These are phyloP conservation scores for Mycosarcoma maydis DNA, from an alignment of 1,284 basidiomycete species.

Conservation along the genomic window DNA sequence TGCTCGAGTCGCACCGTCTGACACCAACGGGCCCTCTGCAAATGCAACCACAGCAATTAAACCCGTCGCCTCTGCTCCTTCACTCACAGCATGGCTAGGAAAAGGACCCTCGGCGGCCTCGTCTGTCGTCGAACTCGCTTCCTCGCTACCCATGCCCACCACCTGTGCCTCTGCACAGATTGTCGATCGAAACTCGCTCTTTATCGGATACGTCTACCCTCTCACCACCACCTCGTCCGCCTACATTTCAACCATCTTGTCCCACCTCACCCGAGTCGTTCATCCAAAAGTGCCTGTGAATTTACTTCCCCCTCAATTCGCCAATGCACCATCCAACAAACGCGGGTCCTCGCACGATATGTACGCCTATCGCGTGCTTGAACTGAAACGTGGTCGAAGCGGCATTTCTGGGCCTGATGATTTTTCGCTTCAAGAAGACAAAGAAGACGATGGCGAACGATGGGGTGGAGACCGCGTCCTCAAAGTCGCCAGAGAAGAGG, in stretches of 20 bases:
- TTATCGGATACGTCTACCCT: slow-evolving; percentile 64
- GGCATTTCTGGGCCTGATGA: slow-evolving; percentile 61
- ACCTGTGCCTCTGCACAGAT: slow-evolving; percentile 52
- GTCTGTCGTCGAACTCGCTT: slow-evolving; percentile 32
- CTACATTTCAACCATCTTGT: slow-evolving; percentile 46
- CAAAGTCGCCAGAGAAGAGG: slow-evolving; percentile 50
- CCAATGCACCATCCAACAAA: slow-evolving; percentile 41
- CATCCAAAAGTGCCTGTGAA: slow-evolving; percentile 55
- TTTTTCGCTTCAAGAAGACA: slow-evolving; percentile 56
- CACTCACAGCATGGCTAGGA: slow-evolving; percentile 52
- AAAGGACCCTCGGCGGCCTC: slow-evolving; percentile 41
- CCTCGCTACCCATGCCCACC: slow-evolving; percentile 49
- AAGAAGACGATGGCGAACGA: slow-evolving; percentile 64
- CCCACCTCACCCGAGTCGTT: slow-evolving; percentile 57
- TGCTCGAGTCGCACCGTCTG: not conserved
- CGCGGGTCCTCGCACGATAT: slow-evolving; percentile 62
- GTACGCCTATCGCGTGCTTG: slow-evolving; percentile 59
- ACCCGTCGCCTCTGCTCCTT: slow-evolving; percentile 3
- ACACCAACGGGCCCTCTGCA: not conserved
- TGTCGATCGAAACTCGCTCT: slow-evolving; percentile 61
- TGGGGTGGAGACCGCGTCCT: slow-evolving; percentile 59
- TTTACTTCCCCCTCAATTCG: slow-evolving; percentile 55
- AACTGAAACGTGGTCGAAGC: slow-evolving; percentile 56
- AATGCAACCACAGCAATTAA: not conserved
- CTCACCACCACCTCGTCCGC: slow-evolving; percentile 38